phyloP scores from a whole-genome alignment of 805 yeast genomes.

The Starmerella bombicola region DNA sequence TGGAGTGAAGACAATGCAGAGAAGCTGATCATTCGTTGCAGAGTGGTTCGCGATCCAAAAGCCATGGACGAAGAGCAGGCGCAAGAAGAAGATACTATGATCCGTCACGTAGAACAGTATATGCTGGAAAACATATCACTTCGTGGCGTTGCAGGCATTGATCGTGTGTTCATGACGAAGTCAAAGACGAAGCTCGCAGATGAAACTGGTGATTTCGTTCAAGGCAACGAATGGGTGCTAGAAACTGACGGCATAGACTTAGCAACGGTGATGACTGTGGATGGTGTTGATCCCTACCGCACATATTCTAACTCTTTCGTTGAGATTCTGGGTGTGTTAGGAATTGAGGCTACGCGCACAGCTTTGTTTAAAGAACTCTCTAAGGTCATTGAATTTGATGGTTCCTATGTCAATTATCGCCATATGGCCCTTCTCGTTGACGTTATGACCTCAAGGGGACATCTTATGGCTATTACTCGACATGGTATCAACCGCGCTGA shows the following conservation, averaged over 20 bases:
- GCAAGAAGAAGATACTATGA: conserved; percentile 91
- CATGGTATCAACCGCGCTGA: conserved; percentile 98
- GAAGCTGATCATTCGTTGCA: conserved; percentile 90
- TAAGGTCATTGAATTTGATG: conserved; percentile 97
- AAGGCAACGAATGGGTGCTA: conserved; percentile 92
- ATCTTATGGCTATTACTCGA: conserved; percentile 96
- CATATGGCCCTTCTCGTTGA: conserved; percentile 96
- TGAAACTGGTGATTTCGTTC: conserved; percentile 75
- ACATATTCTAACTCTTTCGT: conserved; percentile 95
- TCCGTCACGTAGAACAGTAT: conserved; percentile 87
- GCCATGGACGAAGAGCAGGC: conserved; percentile 85
- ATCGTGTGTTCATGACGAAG: conserved; percentile 58
- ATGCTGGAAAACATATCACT: conserved; percentile 91
- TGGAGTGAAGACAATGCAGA: conserved; percentile 99
- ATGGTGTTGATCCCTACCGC: conserved; percentile 84
- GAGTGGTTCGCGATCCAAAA: conserved; percentile 95
- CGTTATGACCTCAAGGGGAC: conserved; percentile 97
- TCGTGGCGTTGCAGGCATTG: conserved; percentile 90
- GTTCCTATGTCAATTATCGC: conserved; percentile 97
- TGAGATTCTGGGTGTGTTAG: conserved; percentile 85
- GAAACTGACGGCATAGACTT: conserved; percentile 98
- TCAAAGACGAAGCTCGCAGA: conserved; percentile 34
- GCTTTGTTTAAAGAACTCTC: conserved; percentile 88
- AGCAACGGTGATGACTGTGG: conserved; percentile 86
- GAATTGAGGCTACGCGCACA: conserved; percentile 96